Evolutionary conservation across 1,139 yeast species (phyloP), one percentile per base, ranked within the genome.

Genomic region (Blastobotrys illinoisensis): DNA sequence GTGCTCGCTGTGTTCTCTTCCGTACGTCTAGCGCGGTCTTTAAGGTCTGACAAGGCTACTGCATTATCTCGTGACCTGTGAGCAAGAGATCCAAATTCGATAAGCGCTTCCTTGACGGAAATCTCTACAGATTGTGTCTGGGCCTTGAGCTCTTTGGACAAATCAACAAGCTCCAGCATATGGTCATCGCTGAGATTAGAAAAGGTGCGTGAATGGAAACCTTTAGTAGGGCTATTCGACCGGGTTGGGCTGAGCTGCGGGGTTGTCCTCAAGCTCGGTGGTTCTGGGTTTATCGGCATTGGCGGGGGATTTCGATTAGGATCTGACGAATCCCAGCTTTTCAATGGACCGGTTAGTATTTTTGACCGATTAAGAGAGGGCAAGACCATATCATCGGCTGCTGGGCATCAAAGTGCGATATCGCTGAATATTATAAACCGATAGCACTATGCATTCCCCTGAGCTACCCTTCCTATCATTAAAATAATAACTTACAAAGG

Each of bases 41-140:
- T 63, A 49, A 73, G 62, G 52, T 67, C 65, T 40, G 67, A 67
- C 53, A 76, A 65, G 21, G 75, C 77, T 9, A 67, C 63, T 44
- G 76, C 78, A 62, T 76, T 75, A 59, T 75, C 76, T n/a, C 72
- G 59, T 0, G 78, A 74, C 45, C 79, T 66, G 32, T 71, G 65
- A 11, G 74, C 74, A 49, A 76, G 60, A 46, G 67, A 68, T 14
- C 71, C 76, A 52, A 76, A 69, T 51, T 75, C 79, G 44, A 70
- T 54, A 53, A 73, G 71, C 1, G 78, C 74, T 7, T 71, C 72
- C 21, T 67, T 65, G 9, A 75, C 73, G 13, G 74, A 68, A 5
- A 64, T 63, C 51, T 72, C 74, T 9, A 76, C 68, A 2, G 63
- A 56, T 44, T 60, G 61, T 3, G 71, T 60, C 26, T 67, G 62